These are phyloP conservation scores for Salvia sclarea DNA, from an alignment of 305 asterid genomes.

Conservation along the genomic window DNA sequence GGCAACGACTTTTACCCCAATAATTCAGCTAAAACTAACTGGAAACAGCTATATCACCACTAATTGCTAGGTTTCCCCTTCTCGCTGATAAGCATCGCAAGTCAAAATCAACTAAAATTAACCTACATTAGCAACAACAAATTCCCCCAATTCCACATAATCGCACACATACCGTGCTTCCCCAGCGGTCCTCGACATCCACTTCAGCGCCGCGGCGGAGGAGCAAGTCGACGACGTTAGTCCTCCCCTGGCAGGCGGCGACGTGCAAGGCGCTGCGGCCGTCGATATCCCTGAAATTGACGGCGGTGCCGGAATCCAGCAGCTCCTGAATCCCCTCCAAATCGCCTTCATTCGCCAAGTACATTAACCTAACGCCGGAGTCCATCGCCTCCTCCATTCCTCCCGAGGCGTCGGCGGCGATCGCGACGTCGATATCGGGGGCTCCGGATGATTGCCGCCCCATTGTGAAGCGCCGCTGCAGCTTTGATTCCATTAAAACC, in stretches of 20 bases:
- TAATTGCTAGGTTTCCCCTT: neutral
- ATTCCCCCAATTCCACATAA: slow-evolving; percentile 3
- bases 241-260: slow-evolving; percentile 79
- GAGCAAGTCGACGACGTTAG: slow-evolving; percentile 60
- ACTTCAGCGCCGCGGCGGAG: slow-evolving; percentile 61
- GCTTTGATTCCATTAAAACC: slow-evolving; percentile 52
- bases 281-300: slow-evolving; percentile 70
- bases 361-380: slow-evolving; percentile 74
- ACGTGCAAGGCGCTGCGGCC: slow-evolving; percentile 81
- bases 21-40: neutral
- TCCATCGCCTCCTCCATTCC: slow-evolving; percentile 44
- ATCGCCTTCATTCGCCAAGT: slow-evolving; percentile 73
- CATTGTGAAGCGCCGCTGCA: slow-evolving; percentile 56
- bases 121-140: neutral
- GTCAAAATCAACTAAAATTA: slow-evolving; percentile 8
- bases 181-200: slow-evolving; percentile 76
- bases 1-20: neutral
- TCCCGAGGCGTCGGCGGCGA: slow-evolving; percentile 35
- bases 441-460: slow-evolving; percentile 75
- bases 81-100: neutral
- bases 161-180: slow-evolving; percentile 68
- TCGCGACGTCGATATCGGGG: slow-evolving; percentile 34
- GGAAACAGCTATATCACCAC: neutral
- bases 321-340: slow-evolving; percentile 77
- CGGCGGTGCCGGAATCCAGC: slow-evolving; percentile 54